Percentiles rank a stretch among this genome's conserved stretches.
Conservation (phyloP, 2,329 filamentous ascomycete species). For the Ascosphaera pollenicola region DNA sequence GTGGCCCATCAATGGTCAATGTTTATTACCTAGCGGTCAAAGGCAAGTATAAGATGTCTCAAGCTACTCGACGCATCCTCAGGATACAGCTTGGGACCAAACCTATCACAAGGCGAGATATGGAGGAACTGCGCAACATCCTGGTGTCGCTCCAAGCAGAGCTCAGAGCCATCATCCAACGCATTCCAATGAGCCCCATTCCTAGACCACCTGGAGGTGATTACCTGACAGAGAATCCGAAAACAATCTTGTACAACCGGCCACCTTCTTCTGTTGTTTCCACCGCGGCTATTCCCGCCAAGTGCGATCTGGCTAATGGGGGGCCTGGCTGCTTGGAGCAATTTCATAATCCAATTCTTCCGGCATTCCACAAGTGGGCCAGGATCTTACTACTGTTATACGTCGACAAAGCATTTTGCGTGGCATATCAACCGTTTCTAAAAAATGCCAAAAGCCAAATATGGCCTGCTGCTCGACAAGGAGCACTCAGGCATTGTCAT, state of each 20-base stretch:
- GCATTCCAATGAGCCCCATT: conserved; percentile 14
- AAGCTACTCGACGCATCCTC: conserved; percentile 20
- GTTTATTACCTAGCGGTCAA: conserved; percentile 21
- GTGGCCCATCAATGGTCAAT: conserved; percentile 19
- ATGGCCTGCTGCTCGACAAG: conserved; percentile 24
- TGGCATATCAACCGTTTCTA: conserved; percentile 26
- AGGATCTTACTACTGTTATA: conserved; percentile 22
- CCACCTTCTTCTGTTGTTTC: background rate
- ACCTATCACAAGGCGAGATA: conserved; percentile 20
- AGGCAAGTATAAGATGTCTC: conserved; percentile 24
- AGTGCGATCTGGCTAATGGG: conserved; percentile 13
- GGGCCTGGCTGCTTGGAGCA: conserved; percentile 18
- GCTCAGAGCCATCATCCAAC: conserved; percentile 20
- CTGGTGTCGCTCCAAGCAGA: conserved; percentile 20
- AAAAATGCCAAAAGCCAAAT: conserved; percentile 26
- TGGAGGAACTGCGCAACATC: conserved; percentile 21
- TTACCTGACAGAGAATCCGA: background rate
- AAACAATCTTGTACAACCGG: background rate
- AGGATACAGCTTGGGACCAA: conserved; percentile 24
- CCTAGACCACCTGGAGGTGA: background rate
- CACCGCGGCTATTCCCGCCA: background rate
- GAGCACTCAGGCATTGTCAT: conserved; percentile 24
- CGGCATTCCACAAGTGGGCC: conserved; percentile 26
- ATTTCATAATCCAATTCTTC: conserved; percentile 21
- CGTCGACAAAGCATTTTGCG: conserved; percentile 24